Evolutionary conservation across 1,284 basidiomycete genomes (phyloP).

Genomic region (Trichosporon sp.): DNA sequence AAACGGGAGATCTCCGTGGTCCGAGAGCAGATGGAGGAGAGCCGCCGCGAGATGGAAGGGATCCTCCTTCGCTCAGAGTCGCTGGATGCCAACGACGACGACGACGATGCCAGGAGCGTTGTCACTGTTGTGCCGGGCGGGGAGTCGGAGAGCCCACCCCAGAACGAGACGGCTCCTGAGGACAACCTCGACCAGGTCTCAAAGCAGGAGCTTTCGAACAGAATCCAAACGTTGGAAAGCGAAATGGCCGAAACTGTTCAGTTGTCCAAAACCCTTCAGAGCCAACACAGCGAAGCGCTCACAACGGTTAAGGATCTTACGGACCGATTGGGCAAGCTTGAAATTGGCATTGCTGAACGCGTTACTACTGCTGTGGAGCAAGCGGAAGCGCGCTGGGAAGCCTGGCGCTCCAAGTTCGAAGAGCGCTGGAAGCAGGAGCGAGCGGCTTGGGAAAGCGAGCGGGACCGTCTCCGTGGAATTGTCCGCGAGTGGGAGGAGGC

Average conservation of each 20-base stretch:
- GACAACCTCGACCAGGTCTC: background rate
- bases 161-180: constrained; percentile 21
- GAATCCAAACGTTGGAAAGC: constrained; percentile 69
- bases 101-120: constrained; percentile 54
- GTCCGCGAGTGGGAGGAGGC: constrained; percentile 79
- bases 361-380: constrained; percentile 60
- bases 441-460: constrained; percentile 79
- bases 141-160: constrained; percentile 55
- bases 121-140: constrained; percentile 49
- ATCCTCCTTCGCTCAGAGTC: constrained; percentile 37
- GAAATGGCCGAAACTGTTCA: constrained; percentile 78
- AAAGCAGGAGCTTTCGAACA: constrained; percentile 70
- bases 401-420: constrained; percentile 64
- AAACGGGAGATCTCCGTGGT: constrained; percentile 76
- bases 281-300: constrained; percentile 77
- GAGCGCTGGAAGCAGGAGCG: constrained; percentile 75
- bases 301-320: constrained; percentile 76
- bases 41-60: constrained; percentile 52
- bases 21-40: constrained; percentile 70
- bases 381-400: constrained; percentile 72
- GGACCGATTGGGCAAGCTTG: constrained; percentile 59
- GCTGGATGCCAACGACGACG: constrained; percentile 59
- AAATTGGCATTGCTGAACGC: constrained; percentile 58
- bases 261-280: constrained; percentile 72
- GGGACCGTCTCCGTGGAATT: constrained; percentile 71